These are phyloP conservation scores for Trypanosoma scelopori DNA, from an alignment of 208 protist species.

Conservation along the genomic window DNA sequence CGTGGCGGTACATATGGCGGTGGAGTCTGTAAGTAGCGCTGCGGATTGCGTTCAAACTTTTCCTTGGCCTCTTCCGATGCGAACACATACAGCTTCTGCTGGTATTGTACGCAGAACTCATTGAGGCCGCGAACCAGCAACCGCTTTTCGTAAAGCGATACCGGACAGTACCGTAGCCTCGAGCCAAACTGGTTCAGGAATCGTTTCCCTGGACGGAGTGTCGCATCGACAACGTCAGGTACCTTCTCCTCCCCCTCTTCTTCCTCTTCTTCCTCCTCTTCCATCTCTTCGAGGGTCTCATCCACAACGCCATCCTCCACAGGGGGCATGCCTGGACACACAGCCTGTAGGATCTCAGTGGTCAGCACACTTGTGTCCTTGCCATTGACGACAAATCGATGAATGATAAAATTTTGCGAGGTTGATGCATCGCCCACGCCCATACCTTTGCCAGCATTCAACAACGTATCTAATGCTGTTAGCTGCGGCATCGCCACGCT, in stretches of 20 bases:
- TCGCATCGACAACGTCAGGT: conserved; percentile 31
- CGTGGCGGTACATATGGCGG: conserved; percentile 61
- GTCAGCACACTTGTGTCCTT: conserved; percentile 47
- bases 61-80: conserved; percentile 48
- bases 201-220: conserved; percentile 43
- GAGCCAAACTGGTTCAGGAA: conserved; percentile 86
- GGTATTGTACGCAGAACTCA: conserved; percentile 60
- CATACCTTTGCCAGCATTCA: background rate
- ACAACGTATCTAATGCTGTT: conserved; percentile 22
- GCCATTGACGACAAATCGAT: conserved; percentile 37
- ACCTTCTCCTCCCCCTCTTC: conserved; percentile 40
- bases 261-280: conserved; percentile 55
- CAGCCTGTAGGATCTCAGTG: conserved; percentile 45
- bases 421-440: background rate
- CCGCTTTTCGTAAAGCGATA: conserved; percentile 66
- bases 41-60: conserved; percentile 69
- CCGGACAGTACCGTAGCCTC: conserved; percentile 80
- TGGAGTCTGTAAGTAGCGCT: conserved; percentile 51
- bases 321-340: conserved; percentile 47
- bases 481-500: conserved; percentile 14
- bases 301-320: conserved; percentile 57
- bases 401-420: conserved; percentile 30
- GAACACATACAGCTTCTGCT: conserved; percentile 76
- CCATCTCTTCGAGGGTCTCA: conserved; percentile 46
- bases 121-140: conserved; percentile 68